Evolutionary conservation across 1,284 basidiomycete species (phyloP).

Genomic region (Earliella scabrosa): DNA sequence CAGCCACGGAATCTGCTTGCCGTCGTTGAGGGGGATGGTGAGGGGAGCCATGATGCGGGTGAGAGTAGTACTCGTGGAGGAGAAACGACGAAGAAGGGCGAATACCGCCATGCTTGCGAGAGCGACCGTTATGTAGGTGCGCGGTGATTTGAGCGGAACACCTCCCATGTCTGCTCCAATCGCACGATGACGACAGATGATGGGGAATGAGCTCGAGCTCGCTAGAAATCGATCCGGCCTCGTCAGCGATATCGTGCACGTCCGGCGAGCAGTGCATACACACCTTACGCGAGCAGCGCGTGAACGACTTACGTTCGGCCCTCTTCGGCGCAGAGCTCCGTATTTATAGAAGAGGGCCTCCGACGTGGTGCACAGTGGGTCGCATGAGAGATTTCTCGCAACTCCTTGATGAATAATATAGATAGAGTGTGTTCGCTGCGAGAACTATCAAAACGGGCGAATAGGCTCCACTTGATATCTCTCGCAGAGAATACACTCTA

Average conservation of each 20-base stretch:
- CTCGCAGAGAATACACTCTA: too few species aligned
- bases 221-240: not conserved
- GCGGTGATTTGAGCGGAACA: constrained; percentile 8
- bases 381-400: not conserved
- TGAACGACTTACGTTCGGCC: too few species aligned
- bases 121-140: constrained; percentile 21
- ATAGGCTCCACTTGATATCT: too few species aligned
- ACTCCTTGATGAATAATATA: too few species aligned
- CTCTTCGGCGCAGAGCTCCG: too few species aligned
- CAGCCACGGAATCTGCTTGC: constrained; percentile 59
- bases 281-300: not conserved
- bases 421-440: too few species aligned
- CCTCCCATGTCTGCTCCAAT: not conserved
- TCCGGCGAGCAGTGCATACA: not conserved
- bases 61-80: constrained; percentile 16
- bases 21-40: constrained; percentile 61
- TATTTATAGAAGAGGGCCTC: too few species aligned
- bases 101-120: constrained; percentile 20
- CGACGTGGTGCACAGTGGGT: too few species aligned
- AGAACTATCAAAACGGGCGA: too few species aligned
- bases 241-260: not conserved
- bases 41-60: constrained; percentile 39
- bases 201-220: not conserved
- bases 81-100: constrained; percentile 25
- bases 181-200: constrained; percentile 10